These are phyloP conservation scores for Monosporozyma unispora DNA, from an alignment of 805 yeast genomes.

Conservation along the genomic window DNA sequence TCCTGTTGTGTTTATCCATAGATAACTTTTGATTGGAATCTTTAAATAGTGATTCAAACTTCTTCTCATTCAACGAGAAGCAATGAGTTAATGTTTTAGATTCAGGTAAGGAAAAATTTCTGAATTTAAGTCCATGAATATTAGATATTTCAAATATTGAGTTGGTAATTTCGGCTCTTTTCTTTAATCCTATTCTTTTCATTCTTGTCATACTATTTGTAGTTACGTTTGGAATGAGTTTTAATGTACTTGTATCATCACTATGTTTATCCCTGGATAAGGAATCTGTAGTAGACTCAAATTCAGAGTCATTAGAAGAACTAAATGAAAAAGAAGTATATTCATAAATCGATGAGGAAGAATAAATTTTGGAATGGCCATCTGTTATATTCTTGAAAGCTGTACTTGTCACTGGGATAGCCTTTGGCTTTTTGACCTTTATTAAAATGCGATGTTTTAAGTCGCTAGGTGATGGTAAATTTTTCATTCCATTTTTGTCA, in stretches of 20 bases:
- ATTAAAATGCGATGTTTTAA: slow-evolving; percentile 63
- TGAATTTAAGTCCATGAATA: slow-evolving; percentile 63
- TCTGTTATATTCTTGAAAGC: background rate
- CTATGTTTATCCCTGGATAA: background rate
- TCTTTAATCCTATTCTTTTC: slow-evolving; percentile 28
- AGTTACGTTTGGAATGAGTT: background rate
- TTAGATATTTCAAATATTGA: slow-evolving; percentile 22
- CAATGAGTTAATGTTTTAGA: slow-evolving; percentile 74
- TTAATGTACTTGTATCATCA: slow-evolving; percentile 3
- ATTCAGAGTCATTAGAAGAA: slow-evolving; percentile 28
- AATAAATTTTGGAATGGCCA: slow-evolving; percentile 1
- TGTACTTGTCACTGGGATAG: background rate
- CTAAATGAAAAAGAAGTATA: slow-evolving; percentile 27
- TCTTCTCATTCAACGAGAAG: slow-evolving; percentile 77
- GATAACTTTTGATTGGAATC: slow-evolving; percentile 48
- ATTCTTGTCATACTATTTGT: slow-evolving; percentile 15
- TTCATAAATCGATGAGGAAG: slow-evolving; percentile 9
- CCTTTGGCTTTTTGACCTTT: slow-evolving; percentile 59
- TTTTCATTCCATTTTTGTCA: slow-evolving; percentile 6
- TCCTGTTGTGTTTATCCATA: slow-evolving; percentile 66
- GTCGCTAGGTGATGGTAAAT: slow-evolving; percentile 64
- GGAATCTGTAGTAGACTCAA: slow-evolving; percentile 9
- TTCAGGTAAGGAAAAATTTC: slow-evolving; percentile 78
- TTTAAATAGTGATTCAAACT: slow-evolving; percentile 51
- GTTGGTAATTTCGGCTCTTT: slow-evolving; percentile 15